These are phyloP conservation scores for Metschnikowia koreensis DNA, from an alignment of 805 yeast genomes.

Conservation along the genomic window DNA sequence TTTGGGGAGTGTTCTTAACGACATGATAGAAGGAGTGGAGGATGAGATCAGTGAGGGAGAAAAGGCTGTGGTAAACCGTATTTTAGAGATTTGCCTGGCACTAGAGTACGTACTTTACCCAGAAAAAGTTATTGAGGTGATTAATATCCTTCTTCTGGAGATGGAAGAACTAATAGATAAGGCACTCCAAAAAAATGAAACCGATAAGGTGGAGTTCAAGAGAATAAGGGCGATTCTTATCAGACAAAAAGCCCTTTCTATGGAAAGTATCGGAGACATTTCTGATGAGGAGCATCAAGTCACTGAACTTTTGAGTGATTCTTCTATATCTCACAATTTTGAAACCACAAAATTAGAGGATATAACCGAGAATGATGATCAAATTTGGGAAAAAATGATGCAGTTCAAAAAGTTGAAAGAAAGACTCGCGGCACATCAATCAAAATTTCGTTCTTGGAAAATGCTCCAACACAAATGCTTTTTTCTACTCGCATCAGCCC, in stretches of 20 bases:
- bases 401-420: constrained; percentile 22
- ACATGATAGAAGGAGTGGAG: constrained; percentile 58
- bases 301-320: background rate
- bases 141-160: constrained; percentile 35
- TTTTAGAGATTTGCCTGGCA: constrained; percentile 65
- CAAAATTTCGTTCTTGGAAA: constrained; percentile 47
- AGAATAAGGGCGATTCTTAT: background rate
- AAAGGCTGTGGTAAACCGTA: constrained; percentile 43
- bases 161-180: constrained; percentile 3
- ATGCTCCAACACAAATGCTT: constrained; percentile 72
- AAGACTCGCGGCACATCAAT: constrained; percentile 20
- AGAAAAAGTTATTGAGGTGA: constrained; percentile 45
- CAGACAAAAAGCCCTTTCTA: constrained; percentile 21
- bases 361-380: background rate
- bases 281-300: constrained; percentile 5
- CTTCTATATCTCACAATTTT: too few relatives aligned
- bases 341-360: background rate
- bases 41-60: constrained; percentile 49
- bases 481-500: constrained; percentile 74
- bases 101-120: constrained; percentile 59
- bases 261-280: constrained; percentile 13
- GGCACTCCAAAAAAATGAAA: background rate
- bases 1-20: constrained; percentile 64
- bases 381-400: constrained; percentile 4
- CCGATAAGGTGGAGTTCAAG: background rate